phyloP scores from a whole-genome alignment of 2,329 filamentous ascomycete genomes.

The Fusarium clavum region DNA sequence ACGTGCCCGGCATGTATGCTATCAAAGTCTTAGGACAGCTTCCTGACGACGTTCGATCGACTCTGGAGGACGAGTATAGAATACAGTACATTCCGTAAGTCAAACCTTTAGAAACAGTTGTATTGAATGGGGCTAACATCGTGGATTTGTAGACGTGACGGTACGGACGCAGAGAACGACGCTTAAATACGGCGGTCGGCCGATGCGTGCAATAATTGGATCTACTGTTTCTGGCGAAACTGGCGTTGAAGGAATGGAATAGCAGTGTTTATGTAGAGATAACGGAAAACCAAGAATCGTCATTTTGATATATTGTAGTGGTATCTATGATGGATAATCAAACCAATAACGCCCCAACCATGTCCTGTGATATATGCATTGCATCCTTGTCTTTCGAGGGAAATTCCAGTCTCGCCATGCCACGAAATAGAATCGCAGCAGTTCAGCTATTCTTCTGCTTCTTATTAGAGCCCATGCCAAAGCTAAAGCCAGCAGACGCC shows the following conservation, averaged over 20 bases:
- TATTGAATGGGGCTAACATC: conserved; percentile 14
- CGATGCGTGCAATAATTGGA: conserved; percentile 10
- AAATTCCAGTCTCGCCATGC: not conserved
- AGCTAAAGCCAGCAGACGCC: conserved; percentile 59
- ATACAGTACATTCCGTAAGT: conserved; percentile 73
- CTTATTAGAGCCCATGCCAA: conserved; percentile 62
- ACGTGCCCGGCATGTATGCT: conserved; percentile 90
- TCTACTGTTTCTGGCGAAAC: conserved; percentile 46
- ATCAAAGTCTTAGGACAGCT: conserved; percentile 90
- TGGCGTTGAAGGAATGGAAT: conserved; percentile 48
- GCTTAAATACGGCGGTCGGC: conserved; percentile 46
- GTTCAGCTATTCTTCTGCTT: conserved; percentile 58
- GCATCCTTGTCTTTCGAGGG: not conserved
- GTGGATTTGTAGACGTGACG: conserved; percentile 62
- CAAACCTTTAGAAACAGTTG: not conserved
- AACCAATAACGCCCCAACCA: conserved; percentile 35
- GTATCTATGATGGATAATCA: conserved; percentile 47
- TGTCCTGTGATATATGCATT: conserved; percentile 4
- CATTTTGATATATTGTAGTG: conserved; percentile 41
- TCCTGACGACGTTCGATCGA: conserved; percentile 71
- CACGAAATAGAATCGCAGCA: not conserved
- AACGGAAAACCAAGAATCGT: conserved; percentile 14
- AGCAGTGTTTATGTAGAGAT: conserved; percentile 28
- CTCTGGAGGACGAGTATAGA: conserved; percentile 72
- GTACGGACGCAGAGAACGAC: conserved; percentile 65